Evolutionary conservation across 2,329 filamentous ascomycete species (phyloP), one percentile per base, ranked within the genome.

Genomic region (Ceratocystis cubensis): DNA sequence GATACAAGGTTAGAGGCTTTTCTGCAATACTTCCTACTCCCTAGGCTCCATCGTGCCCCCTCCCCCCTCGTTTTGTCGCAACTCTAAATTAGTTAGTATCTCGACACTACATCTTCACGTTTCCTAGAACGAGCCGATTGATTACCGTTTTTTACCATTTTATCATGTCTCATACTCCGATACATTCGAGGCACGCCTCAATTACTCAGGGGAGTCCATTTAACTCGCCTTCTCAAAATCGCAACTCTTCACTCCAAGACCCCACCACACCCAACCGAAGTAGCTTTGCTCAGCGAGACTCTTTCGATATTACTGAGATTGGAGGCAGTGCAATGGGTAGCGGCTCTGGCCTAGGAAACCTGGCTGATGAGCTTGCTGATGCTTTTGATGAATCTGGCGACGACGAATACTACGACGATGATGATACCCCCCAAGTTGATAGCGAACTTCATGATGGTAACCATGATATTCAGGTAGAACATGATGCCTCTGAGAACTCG

Each of bases 321-420:
- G 75, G 75, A 67, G 74, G 73, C 66, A 77, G 75, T 53, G 62
- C 56, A 50, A 63, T 66, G 30, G 76, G 74, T 28, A 73, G 74
- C 2, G 77, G 76, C 63, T 84, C 84, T 69, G 86, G 87, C 7
- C 78, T 91, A 69, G 89, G 89, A 41, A 92, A 91, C 71, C 75
- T 94, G 62, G 89, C 89, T 1, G 89, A 93, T 75, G 89, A 94
- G 75, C 78, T 94, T 61, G 89, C 87, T 1, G 88, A 88, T 72
- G 85, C 86, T 3, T 84, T 88, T 74, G 84, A 83, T 56, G 85
- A 84, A 44, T 87, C 84, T 7, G 84, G 82, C 66, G 85, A 84
- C 50, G 84, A 85, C 48, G 81, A 80, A 22, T 78, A 80, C 63
- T 77, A 81, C 56, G 78, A 80, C 22, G 74, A 71, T 67, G 67